Percentiles rank a stretch among this genome's conserved stretches.
These are phyloP conservation scores for Rauvolfia tetraphylla DNA, from an alignment of 257 asterid genomes.

Conservation along the genomic window DNA sequence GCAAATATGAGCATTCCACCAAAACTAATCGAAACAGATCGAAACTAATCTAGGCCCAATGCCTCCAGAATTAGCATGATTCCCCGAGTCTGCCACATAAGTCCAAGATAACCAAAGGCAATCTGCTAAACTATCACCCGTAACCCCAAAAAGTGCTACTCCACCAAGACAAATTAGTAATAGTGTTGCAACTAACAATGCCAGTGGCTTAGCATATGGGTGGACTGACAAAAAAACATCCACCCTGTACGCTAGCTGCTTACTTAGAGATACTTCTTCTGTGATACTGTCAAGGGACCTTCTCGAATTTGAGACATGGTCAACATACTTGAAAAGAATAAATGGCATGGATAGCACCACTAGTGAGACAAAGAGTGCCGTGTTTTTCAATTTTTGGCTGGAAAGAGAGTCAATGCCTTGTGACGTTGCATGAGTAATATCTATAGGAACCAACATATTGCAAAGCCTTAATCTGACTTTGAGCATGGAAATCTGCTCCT, in stretches of 20 bases:
- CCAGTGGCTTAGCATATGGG: conserved; percentile 83
- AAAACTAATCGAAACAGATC: conserved; percentile 68
- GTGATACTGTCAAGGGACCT: conserved; percentile 45
- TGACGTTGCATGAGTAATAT: conserved; percentile 25
- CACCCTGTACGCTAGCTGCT: conserved; percentile 73
- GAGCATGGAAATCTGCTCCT: conserved; percentile 65
- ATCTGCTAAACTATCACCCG: conserved; percentile 66
- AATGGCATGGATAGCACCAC: conserved; percentile 56
- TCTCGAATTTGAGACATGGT: conserved; percentile 54
- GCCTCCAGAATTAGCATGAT: conserved; percentile 81
- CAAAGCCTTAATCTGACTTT: conserved; percentile 43
- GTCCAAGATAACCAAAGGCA: conserved; percentile 91
- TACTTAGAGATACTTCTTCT: conserved; percentile 67
- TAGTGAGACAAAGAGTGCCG: conserved; percentile 55
- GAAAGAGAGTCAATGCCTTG: conserved; percentile 28
- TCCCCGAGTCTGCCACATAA: conserved; percentile 75
- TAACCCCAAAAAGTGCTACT: conserved; percentile 78
- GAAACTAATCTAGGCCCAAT: conserved; percentile 71
- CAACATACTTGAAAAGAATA: conserved; percentile 61
- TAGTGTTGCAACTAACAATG: conserved; percentile 73
- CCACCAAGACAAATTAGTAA: conserved; percentile 75
- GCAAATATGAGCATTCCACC: conserved; percentile 97
- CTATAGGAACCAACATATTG: conserved; percentile 37
- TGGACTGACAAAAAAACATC: conserved; percentile 67
- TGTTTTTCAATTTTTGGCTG: conserved; percentile 41